These are phyloP conservation scores for Magnaporthiopsis poae DNA, from an alignment of 2,329 filamentous ascomycete genomes.

Conservation along the genomic window DNA sequence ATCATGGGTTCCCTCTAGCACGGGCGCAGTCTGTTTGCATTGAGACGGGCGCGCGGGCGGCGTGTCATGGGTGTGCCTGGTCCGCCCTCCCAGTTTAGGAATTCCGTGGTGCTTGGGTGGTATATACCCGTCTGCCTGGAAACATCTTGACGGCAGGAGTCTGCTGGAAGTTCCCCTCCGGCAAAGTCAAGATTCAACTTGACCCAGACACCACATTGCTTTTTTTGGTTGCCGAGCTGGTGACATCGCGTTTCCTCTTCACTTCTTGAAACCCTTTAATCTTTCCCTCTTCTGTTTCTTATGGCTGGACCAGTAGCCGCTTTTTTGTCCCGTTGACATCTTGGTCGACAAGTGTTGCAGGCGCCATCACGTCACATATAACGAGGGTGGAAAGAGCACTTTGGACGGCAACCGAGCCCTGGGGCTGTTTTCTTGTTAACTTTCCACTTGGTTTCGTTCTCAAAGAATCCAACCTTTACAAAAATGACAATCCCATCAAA, in stretches of 20 bases:
- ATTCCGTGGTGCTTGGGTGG: background rate
- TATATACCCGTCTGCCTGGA: background rate
- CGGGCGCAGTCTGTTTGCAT: background rate
- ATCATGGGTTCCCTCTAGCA: background rate
- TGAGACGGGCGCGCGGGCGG: background rate
- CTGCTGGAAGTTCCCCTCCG: background rate
- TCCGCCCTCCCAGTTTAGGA: background rate
- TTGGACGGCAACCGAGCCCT: too few relatives aligned
- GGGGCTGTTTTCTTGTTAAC: background rate
- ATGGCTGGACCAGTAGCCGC: background rate
- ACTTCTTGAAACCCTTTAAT: background rate
- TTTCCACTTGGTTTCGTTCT: background rate
- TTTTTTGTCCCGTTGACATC: background rate
- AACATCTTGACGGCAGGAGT: background rate
- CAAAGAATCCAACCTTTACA: background rate
- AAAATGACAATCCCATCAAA: background rate
- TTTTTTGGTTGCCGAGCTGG: background rate
- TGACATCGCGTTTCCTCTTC: background rate
- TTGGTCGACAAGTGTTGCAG: background rate
- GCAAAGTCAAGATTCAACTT: background rate
- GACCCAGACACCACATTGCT: background rate
- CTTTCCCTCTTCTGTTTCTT: background rate
- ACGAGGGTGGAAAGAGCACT: too few relatives aligned
- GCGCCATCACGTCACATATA: too few relatives aligned
- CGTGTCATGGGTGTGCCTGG: too few relatives aligned